Percentiles rank a stretch among this genome's conserved stretches.
Evolutionary conservation across 2,329 filamentous ascomycete genomes (phyloP).

Genomic region (Metarhizium guizhouense): DNA sequence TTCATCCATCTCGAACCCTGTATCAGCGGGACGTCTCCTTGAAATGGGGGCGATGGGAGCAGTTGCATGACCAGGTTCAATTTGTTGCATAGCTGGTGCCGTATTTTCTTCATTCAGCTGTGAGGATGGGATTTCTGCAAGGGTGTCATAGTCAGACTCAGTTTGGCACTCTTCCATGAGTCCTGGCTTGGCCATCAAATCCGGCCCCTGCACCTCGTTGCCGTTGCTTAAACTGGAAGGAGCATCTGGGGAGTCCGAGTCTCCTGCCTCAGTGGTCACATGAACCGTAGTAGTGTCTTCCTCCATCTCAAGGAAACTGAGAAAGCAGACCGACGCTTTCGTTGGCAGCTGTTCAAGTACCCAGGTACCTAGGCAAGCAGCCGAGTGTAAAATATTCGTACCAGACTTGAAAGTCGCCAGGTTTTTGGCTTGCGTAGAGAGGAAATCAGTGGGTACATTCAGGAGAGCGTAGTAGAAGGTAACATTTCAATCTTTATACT

Average conservation of each 20-base stretch:
- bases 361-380: no score
- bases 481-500: no score
- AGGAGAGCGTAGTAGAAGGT: no score
- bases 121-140: background rate
- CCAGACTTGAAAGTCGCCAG: no score
- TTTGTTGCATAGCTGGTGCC: background rate
- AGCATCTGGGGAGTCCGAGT: background rate
- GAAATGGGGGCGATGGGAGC: no score
- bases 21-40: background rate
- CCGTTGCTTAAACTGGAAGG: background rate
- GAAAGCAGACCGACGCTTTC: no score
- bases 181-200: background rate
- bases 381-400: no score
- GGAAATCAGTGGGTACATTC: no score
- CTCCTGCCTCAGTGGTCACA: background rate
- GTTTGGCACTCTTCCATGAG: background rate
- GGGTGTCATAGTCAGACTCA: background rate
- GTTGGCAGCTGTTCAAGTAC: no score
- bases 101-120: background rate
- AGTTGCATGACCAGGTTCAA: background rate
- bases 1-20: background rate
- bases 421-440: no score
- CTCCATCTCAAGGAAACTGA: no score
- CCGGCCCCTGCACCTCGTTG: background rate
- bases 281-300: no score